Base-by-base conservation (phyloP, 352 stramenopile genomes). In the Globisporangium iwayamae region DNA sequence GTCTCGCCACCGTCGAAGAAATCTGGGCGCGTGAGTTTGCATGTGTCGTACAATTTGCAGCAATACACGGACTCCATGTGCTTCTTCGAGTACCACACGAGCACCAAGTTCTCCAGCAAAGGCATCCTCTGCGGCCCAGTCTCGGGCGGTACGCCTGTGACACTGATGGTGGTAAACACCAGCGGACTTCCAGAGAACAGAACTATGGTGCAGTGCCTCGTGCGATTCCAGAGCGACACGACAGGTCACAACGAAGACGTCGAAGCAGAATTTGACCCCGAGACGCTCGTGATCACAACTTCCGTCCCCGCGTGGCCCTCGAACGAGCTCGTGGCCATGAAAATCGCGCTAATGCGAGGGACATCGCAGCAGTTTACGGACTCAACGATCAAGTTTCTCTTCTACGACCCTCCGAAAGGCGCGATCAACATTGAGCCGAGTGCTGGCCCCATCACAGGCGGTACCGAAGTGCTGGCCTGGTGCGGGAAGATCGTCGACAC, bases 11-110 rank as follows among this genome's bases (percentile, higher is more conserved):
- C 69, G 1, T 73, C 70, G 2, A 66, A 60, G 0, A 63, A 71
- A 20, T 39, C 77, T 0, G 79, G 80, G 2, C 72, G 78, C 1
- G 77, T 80, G 2, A 65, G 57, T 1, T 69, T 91, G 10, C 71
- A 89, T 39, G 69, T 90, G 3, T 87, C 81, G 8, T 91, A 91
- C 66, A 91, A 91, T 51, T 62, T 89, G 0, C 81, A 90, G 61
- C 75, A 91, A 68, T 91, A 78, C 68, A 86, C 76, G 2, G 72
- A 86, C 52, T 87, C 83, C 3, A 81, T 70, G 1, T 85, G 79
- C 51, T 88, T 72, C 56, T 91, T 90, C 20, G 83, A 91, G 61
- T 91, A 89, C 55, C 83, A 91, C 51, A 60, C 68, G 13, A 54
- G n/a, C 14, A 86, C 80, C 1, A 60, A 48, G 14, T 91, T 81